These are phyloP conservation scores for Elaeagnus macrophylla DNA, from an alignment of 306 rosid species.

Conservation along the genomic window DNA sequence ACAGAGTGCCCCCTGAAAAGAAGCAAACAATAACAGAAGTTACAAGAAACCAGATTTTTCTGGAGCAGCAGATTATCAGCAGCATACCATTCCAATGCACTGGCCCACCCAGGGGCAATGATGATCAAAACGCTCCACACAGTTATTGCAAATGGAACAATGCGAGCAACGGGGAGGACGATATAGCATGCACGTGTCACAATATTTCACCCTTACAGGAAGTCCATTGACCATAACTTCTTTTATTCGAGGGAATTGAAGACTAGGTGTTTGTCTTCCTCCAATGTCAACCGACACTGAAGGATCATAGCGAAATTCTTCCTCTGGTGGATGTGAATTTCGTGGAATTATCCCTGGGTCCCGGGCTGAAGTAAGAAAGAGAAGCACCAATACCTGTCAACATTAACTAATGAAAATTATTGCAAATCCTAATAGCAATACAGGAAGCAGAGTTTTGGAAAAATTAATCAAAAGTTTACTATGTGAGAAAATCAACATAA, in stretches of 20 bases:
- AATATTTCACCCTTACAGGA: slow-evolving; percentile 76
- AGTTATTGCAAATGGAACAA: slow-evolving; percentile 91
- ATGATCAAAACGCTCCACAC: slow-evolving; percentile 95
- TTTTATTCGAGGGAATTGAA: slow-evolving; percentile 68
- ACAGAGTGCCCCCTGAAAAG: not conserved
- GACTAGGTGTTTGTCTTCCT: slow-evolving; percentile 77
- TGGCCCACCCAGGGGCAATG: slow-evolving; percentile 99
- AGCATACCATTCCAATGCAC: slow-evolving; percentile 86
- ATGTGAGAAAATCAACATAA: not conserved
- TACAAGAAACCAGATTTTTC: not conserved
- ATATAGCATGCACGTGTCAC: slow-evolving; percentile 89
- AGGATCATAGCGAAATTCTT: slow-evolving; percentile 60
- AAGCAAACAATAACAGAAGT: slow-evolving; percentile 17
- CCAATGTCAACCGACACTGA: slow-evolving; percentile 47
- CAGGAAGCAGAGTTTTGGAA: slow-evolving; percentile 5
- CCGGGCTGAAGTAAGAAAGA: slow-evolving; percentile 79
- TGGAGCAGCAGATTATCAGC: slow-evolving; percentile 16
- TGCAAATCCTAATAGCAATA: slow-evolving; percentile 15
- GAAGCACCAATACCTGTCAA: slow-evolving; percentile 78
- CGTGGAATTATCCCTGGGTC: slow-evolving; percentile 95
- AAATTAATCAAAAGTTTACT: not conserved
- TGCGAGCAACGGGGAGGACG: slow-evolving; percentile 98
- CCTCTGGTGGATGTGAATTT: slow-evolving; percentile 87
- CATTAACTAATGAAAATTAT: slow-evolving; percentile 26
- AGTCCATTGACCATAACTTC: slow-evolving; percentile 63